Conservation (phyloP, 1,139 yeast genomes). For the Citeromyces hawaiiensis region DNA sequence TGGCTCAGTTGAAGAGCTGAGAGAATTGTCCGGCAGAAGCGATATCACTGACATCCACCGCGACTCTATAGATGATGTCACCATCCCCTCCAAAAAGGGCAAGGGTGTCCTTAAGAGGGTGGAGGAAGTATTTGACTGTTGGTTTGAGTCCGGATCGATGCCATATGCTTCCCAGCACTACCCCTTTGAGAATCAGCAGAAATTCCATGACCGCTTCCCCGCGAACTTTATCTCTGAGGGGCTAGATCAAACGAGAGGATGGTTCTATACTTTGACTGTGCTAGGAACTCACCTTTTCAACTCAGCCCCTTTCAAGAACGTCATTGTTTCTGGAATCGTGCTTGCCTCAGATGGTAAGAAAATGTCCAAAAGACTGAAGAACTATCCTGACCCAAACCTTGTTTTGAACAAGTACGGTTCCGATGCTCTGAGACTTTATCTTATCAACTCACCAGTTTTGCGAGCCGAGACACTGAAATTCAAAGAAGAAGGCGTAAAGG, state of each 20-base stretch:
- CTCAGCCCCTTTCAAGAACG: slow-evolving; percentile 88
- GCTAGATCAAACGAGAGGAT: slow-evolving; percentile 98
- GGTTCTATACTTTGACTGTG: slow-evolving; percentile 96
- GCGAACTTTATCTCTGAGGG: slow-evolving; percentile 98
- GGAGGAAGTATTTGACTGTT: slow-evolving; percentile 98
- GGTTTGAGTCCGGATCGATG: slow-evolving; percentile 99
- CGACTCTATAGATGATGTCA: slow-evolving; percentile 79
- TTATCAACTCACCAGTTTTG: slow-evolving; percentile 93
- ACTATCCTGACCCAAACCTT: slow-evolving; percentile 87
- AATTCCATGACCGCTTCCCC: slow-evolving; percentile 68
- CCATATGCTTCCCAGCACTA: slow-evolving; percentile 96
- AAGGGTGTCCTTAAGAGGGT: slow-evolving; percentile 80
- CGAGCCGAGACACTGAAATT: slow-evolving; percentile 94
- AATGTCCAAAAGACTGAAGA: slow-evolving; percentile 97
- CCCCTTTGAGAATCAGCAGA: slow-evolving; percentile 78
- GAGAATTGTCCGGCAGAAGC: slow-evolving; percentile 65
- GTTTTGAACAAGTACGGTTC: slow-evolving; percentile 89
- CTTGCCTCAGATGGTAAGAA: slow-evolving; percentile 97
- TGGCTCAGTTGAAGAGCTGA: slow-evolving; percentile 81
- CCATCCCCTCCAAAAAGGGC: slow-evolving; percentile 89
- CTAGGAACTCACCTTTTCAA: slow-evolving; percentile 91
- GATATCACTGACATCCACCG: slow-evolving; percentile 88
- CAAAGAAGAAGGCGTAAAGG: slow-evolving; percentile 98
- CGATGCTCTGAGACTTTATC: slow-evolving; percentile 89
- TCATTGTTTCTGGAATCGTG: slow-evolving; percentile 92